phyloP scores from a whole-genome alignment of 208 protist genomes.

The Crithidia mellificae region DNA sequence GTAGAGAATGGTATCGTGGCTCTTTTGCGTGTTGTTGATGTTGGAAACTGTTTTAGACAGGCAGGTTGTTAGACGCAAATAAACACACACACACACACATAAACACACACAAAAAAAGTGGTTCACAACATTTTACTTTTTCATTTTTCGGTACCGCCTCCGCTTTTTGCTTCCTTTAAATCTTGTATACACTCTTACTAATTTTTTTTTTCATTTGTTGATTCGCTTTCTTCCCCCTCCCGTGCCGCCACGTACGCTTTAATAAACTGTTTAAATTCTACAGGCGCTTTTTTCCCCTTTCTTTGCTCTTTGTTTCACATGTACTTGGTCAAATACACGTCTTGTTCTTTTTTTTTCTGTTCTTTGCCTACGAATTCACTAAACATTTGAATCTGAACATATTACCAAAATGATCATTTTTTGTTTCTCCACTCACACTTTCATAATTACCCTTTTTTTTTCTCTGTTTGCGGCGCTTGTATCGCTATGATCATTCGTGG shows the following conservation, averaged over 20 bases:
- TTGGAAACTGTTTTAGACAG: background rate
- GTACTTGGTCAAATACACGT: background rate
- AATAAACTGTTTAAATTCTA: background rate
- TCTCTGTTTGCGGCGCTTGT: background rate
- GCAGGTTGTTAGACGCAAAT: too few relatives aligned
- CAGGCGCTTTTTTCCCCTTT: background rate
- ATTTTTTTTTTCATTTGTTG: background rate
- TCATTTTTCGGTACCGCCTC: conserved; percentile 4
- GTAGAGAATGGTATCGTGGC: background rate
- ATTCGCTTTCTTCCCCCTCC: background rate
- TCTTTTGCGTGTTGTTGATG: background rate
- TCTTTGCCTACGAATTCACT: background rate
- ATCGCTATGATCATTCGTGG: too few relatives aligned
- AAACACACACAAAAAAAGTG: background rate
- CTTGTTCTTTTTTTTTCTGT: background rate
- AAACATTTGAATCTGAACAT: conserved; percentile 8
- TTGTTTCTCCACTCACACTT: background rate
- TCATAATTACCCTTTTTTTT: background rate
- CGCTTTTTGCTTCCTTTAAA: background rate
- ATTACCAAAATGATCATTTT: conserved; percentile 10
- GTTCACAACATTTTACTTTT: background rate
- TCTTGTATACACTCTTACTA: background rate
- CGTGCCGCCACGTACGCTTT: background rate
- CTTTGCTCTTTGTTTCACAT: background rate
- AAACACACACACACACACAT: background rate